Base-by-base conservation (phyloP, 305 asterid species). In the Fraxinus sp. region DNA sequence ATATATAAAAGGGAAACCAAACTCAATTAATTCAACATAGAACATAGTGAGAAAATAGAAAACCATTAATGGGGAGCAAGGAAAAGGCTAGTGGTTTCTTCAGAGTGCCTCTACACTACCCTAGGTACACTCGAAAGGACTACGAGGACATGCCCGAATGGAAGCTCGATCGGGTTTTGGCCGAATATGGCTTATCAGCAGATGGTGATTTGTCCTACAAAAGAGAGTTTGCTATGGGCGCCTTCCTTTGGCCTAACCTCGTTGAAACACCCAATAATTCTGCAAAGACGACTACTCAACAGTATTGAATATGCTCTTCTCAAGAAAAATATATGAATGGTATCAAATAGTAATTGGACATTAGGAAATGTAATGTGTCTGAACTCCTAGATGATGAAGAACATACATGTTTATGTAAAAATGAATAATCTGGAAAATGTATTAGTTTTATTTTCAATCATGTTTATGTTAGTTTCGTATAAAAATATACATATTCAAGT, bases 21-120 rank as follows among this genome's bases (percentile, higher is more conserved):
- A 32, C 10, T 36, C 55, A 26, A 14, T 3, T 30, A 35, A 85
- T 3, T 20, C 6, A 72, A 24, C 57, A 46, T 9, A 59, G 7
- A 20, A 30, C 39, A 49, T 11, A 72, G 71, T 33, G 73, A 24
- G 39, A 24, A 49, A 2, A 16, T 44, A 2, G 66, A 9, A 16
- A 73, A 62, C 66, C 5, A 22, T 37, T 24, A 46, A 89, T 87
- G 90, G 89, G 85, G 44, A 82, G 86, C 74, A 86, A 81, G 68
- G 78, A 68, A 24, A 81, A 75, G 18, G 64, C 59, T 52, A 9
- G 68, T 13, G 71, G 72, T 18, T 74, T 76, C 77, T 91, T 92
- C 84, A 83, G 87, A 85, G 89, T 92, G 93, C 93, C 96, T 37
- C 72, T 92, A 73, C 94, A 91, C 82, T 91, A 90, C 72, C 96